Evolutionary conservation across 139 green algal species (phyloP).

Genomic region (Ettlia oleoabundans): DNA sequence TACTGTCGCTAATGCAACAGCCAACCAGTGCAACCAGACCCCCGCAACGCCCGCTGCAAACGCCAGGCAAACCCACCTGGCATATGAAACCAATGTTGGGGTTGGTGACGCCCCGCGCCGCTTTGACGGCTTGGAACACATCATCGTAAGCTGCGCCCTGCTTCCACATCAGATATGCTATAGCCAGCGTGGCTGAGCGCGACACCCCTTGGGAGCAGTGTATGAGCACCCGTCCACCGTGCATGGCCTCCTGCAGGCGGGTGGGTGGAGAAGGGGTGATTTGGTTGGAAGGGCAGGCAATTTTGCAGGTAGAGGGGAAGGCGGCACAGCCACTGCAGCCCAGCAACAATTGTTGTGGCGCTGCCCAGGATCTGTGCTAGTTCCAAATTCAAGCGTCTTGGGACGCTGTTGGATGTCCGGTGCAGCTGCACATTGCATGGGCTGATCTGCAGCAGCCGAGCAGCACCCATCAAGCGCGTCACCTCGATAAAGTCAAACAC

Average conservation of each 20-base stretch:
- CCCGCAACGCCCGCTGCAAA: background rate
- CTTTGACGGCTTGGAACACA: slow-evolving; percentile 82
- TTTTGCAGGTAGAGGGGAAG: no score
- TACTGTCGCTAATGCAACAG: no score
- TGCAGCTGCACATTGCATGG: background rate
- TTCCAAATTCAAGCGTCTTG: no score
- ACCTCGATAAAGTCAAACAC: slow-evolving; percentile 95
- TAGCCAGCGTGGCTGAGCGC: slow-evolving; percentile 83
- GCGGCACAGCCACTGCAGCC: no score
- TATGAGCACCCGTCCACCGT: slow-evolving; percentile 79
- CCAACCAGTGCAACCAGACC: background rate
- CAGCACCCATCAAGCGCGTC: no score
- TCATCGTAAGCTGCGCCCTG: slow-evolving; percentile 81
- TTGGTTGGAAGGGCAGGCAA: background rate
- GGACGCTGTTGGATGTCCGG: no score
- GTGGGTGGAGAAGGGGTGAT: background rate
- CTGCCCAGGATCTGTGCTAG: no score
- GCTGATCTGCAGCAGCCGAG: background rate
- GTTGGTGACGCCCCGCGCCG: slow-evolving; percentile 82
- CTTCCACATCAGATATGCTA: slow-evolving; percentile 96
- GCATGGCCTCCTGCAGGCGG: background rate
- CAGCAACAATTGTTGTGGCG: no score
- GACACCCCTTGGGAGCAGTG: slow-evolving; percentile 96
- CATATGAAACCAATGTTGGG: slow-evolving; percentile 96
- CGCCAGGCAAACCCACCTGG: slow-evolving; percentile 50